Evolutionary conservation across 805 yeast genomes (phyloP), one percentile per base, ranked within the genome.

Genomic region (Kregervanrija delftensis): DNA sequence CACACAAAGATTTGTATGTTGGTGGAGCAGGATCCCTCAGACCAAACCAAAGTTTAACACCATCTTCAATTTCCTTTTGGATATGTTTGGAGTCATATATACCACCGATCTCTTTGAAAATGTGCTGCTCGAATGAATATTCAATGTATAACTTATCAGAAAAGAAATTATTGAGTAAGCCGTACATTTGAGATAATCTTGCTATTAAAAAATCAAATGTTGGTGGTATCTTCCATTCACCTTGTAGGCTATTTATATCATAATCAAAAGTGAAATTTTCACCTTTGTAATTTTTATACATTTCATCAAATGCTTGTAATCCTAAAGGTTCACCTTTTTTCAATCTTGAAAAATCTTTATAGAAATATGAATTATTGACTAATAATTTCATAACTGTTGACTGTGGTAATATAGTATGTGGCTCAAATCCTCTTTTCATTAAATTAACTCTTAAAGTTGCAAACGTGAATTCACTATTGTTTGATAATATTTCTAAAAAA

Each of bases 31-130:
- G 85, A 3, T 57, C 58, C 39, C 84, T 61, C 31, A 60, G 52
- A 0, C 89, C 89, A 52, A 67, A 65, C 89, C 89, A 83, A 49
- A 79, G 74, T 17, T 56, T 55, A 42, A 74, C 51, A 3, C 79
- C 67, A 10, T 58, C 50, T 0, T 49, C 38, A 2, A 74, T 57
- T 8, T 64, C 57, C 2, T 50, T 33, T 1, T 61, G 48, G 2
- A 77, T 53, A 11, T 49, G 54, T 0, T 49, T 41, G 5, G 56
- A 53, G 40, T 71, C 64, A 53, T 68, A 79, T 3, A 58, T 45
- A 43, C 74, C 74, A 8, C 55, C 39, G 0, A 67, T 55, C 14
- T 69, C 69, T 22, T 67, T 61, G 51, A 81, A 76, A 4, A 72
- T 66, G 15, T 49, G 58, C 6, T 62, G 66, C 34, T 68, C 63